Evolutionary conservation across 169 alveolate genomes (phyloP).

Genomic region (Eimeria brunetti): DNA sequence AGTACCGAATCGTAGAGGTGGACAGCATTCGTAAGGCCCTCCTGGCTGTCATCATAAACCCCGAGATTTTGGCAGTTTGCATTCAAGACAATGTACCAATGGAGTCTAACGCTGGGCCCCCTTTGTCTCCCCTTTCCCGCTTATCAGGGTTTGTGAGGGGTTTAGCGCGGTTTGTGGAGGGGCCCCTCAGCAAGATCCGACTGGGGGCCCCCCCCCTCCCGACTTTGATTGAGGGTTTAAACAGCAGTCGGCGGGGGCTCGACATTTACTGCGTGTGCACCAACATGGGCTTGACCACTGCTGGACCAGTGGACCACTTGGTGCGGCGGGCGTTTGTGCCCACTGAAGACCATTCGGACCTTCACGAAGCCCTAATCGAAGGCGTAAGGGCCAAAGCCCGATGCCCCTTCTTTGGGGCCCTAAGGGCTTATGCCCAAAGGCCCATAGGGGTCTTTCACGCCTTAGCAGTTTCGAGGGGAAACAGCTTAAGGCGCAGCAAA

Average conservation of each 20-base stretch:
- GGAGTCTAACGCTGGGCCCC: slow-evolving; percentile 7
- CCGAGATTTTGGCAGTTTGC: slow-evolving; percentile 85
- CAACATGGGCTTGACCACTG: slow-evolving; percentile 81
- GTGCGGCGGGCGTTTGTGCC: slow-evolving; percentile 83
- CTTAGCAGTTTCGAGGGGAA: slow-evolving; percentile 86
- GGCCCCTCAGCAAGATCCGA: slow-evolving; percentile 82
- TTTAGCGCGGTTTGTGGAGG: slow-evolving; percentile 81
- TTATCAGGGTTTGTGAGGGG: slow-evolving; percentile 84
- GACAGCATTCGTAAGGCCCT: slow-evolving; percentile 83
- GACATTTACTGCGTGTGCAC: slow-evolving; percentile 86
- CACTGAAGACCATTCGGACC: slow-evolving; percentile 85
- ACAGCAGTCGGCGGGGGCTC: slow-evolving; percentile 82
- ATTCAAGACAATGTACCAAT: slow-evolving; percentile 83
- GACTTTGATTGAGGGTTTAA: slow-evolving; percentile 76
- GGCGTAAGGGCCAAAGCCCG: slow-evolving; percentile 83
- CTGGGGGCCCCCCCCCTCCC: slow-evolving; percentile 80
- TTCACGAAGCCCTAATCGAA: slow-evolving; percentile 85
- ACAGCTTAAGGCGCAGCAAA: slow-evolving; percentile 82
- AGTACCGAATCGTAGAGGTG: slow-evolving; percentile 84
- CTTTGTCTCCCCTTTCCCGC: slow-evolving; percentile 3
- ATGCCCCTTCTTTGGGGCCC: slow-evolving; percentile 85
- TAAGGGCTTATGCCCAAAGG: slow-evolving; percentile 84
- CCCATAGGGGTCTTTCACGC: slow-evolving; percentile 89
- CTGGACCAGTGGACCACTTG: slow-evolving; percentile 79
- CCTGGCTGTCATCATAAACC: slow-evolving; percentile 83